phyloP scores from a whole-genome alignment of 371 early-diverging fungal species.

The Saksenaea oblongispora region DNA sequence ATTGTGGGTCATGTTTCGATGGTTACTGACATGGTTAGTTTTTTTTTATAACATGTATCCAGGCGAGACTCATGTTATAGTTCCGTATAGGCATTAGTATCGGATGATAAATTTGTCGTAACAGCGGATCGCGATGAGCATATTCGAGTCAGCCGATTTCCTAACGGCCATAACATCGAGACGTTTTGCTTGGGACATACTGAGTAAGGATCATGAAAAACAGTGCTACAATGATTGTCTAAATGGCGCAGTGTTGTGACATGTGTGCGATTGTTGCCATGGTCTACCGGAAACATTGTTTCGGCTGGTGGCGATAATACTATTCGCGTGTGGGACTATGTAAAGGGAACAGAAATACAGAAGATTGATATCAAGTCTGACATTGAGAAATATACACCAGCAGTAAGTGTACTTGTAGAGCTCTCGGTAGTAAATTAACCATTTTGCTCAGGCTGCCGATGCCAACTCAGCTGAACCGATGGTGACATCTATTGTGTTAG shows the following conservation, averaged over 20 bases:
- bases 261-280: constrained; percentile 50
- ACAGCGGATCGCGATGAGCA: constrained; percentile 97
- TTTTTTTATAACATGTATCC: background rate
- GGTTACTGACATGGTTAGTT: constrained; percentile 79
- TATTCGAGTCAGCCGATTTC: constrained; percentile 87
- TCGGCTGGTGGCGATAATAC: constrained; percentile 91
- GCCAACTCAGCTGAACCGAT: constrained; percentile 48
- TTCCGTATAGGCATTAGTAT: constrained; percentile 42
- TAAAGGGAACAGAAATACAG: constrained; percentile 46
- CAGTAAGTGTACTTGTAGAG: constrained; percentile 14
- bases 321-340: constrained; percentile 78
- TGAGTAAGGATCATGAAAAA: constrained; percentile 51
- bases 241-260: constrained; percentile 64
- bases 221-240: background rate
- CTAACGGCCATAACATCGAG: constrained; percentile 87
- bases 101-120: constrained; percentile 69
- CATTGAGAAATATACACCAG: constrained; percentile 45
- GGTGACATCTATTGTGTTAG: constrained; percentile 23
- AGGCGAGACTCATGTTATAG: background rate
- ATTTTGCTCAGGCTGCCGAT: constrained; percentile 30
- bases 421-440: background rate
- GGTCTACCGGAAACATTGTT: constrained; percentile 54
- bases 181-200: constrained; percentile 91
- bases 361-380: constrained; percentile 42
- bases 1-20: constrained; percentile 95